phyloP scores from a whole-genome alignment of 306 rosid genomes.

The Erythrophleum fordii region DNA sequence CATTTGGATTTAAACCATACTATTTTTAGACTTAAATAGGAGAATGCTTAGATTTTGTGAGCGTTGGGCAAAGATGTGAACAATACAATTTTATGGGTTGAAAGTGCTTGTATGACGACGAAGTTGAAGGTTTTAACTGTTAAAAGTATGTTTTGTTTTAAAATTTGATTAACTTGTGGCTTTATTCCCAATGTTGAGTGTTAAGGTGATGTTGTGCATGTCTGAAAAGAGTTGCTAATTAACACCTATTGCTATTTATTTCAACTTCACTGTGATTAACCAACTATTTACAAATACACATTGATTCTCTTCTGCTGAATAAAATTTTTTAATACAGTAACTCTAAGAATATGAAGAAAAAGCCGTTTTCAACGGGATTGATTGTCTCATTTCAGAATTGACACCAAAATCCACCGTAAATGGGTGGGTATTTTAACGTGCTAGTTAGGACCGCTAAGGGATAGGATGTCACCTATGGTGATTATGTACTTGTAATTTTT shows the following conservation, averaged over 20 bases:
- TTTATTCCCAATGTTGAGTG: not conserved
- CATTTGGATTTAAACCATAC: constrained; percentile 39
- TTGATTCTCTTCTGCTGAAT: not conserved
- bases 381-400: not conserved
- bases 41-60: constrained; percentile 1
- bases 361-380: not conserved
- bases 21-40: constrained; percentile 34
- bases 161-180: not conserved
- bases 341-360: not conserved
- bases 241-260: not conserved
- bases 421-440: not conserved
- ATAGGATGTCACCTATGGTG: not conserved
- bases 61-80: constrained; percentile 3
- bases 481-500: not conserved
- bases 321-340: too few relatives aligned
- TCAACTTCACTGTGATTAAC: not conserved
- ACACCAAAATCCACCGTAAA: not conserved
- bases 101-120: not conserved
- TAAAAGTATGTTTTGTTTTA: not conserved
- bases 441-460: not conserved
- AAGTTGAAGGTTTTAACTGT: not conserved
- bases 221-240: too few relatives aligned
- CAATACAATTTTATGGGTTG: not conserved
- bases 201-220: not conserved
- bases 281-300: not conserved